phyloP scores from a whole-genome alignment of 345 rosid species.

The Citrus inodora region DNA sequence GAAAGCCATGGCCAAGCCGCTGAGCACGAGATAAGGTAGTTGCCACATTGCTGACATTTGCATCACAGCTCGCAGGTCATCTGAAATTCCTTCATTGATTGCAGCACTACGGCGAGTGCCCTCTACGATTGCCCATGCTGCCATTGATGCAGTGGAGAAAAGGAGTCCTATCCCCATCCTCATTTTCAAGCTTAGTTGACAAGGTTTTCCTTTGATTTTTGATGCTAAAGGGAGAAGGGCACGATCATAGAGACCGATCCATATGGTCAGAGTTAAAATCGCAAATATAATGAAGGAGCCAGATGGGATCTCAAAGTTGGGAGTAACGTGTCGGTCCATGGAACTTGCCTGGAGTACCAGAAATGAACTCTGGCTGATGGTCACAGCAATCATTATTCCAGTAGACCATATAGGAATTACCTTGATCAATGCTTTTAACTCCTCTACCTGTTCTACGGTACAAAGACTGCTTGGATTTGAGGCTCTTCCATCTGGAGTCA shows the following conservation, averaged over 20 bases:
- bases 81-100: conserved; percentile 25
- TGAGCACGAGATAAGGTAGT: conserved; percentile 25
- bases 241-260: conserved; percentile 45
- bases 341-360: neutral
- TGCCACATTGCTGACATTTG: conserved; percentile 56
- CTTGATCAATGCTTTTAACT: conserved; percentile 47
- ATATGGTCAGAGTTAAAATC: conserved; percentile 26
- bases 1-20: conserved; percentile 44
- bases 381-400: conserved; percentile 37
- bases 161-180: conserved; percentile 48
- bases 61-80: conserved; percentile 22
- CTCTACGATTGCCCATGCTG: neutral
- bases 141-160: conserved; percentile 28
- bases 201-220: conserved; percentile 28
- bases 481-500: conserved; percentile 29
- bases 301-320: conserved; percentile 48
- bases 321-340: conserved; percentile 51
- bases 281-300: conserved; percentile 41
- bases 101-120: conserved; percentile 22
- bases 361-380: conserved; percentile 35
- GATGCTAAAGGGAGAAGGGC: conserved; percentile 37
- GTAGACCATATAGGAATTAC: conserved; percentile 54
- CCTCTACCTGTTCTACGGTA: conserved; percentile 58
- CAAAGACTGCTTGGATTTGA: conserved; percentile 46
- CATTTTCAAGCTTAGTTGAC: conserved; percentile 34